Evolutionary conservation across 495 filamentous ascomycete species (phyloP).

Genomic region (Aspergillus bridgeri): DNA sequence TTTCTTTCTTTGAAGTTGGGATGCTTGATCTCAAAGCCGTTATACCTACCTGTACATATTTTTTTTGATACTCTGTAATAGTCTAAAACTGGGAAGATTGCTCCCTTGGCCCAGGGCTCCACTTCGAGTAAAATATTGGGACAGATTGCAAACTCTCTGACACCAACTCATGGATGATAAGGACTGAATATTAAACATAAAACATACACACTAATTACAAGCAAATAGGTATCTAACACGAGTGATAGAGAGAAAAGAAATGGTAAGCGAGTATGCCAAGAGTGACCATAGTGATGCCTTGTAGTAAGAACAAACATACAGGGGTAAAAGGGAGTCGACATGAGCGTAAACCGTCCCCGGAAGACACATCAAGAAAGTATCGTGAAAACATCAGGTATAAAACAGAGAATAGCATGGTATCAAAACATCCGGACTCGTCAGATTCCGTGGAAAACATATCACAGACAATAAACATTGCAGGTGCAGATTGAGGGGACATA

Average conservation of each 20-base stretch:
- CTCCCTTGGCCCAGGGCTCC: no score
- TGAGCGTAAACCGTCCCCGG: background rate
- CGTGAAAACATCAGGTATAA: slow-evolving; percentile 9
- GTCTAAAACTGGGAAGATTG: background rate
- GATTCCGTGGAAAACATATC: background rate
- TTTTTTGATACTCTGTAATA: background rate
- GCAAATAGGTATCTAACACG: slow-evolving; percentile 41
- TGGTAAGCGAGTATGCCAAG: slow-evolving; percentile 12
- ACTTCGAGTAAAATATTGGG: background rate
- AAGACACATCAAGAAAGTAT: slow-evolving; percentile 1
- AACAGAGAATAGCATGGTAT: slow-evolving; percentile 23
- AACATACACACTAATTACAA: slow-evolving; percentile 30
- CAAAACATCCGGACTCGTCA: slow-evolving; percentile 13
- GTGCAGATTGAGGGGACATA: slow-evolving; percentile 3
- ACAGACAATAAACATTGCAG: background rate
- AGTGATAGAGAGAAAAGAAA: slow-evolving; percentile 5
- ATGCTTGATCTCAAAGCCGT: background rate
- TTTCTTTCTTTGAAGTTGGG: background rate
- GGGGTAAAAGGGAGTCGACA: background rate
- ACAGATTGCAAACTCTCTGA: background rate
- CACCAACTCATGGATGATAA: background rate
- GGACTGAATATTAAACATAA: slow-evolving; percentile 2
- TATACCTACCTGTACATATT: background rate
- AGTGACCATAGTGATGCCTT: slow-evolving; percentile 4
- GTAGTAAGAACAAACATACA: background rate